Evolutionary conservation across 306 rosid genomes (phyloP).

Genomic region (Glycine latifolia): DNA sequence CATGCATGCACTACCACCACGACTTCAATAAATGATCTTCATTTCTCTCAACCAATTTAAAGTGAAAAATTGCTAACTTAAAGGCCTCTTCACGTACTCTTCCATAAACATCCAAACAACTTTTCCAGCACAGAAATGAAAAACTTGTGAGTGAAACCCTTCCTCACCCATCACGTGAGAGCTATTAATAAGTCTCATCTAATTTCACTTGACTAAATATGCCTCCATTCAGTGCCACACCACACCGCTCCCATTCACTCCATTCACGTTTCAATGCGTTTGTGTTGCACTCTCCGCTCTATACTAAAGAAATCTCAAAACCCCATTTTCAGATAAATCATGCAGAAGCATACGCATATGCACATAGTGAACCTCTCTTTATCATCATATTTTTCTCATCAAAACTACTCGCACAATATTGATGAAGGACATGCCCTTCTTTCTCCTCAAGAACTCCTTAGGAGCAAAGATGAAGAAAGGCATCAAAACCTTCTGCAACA

Average conservation of each 20-base stretch:
- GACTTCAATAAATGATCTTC: constrained; percentile 37
- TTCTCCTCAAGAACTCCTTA: constrained; percentile 73
- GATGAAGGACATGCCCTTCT: constrained; percentile 72
- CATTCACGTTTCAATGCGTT: constrained; percentile 55
- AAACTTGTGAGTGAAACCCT: constrained; percentile 47
- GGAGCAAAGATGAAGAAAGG: constrained; percentile 87
- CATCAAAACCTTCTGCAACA: constrained; percentile 75
- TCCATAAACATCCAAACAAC: constrained; percentile 48
- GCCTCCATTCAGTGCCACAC: constrained; percentile 44
- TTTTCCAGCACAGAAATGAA: constrained; percentile 51
- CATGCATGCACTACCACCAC: constrained; percentile 38
- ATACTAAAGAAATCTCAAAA: constrained; percentile 45
- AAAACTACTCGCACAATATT: too few relatives aligned
- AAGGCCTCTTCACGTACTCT: constrained; percentile 18
- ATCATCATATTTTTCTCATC: too few relatives aligned
- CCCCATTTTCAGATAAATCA: constrained; percentile 44
- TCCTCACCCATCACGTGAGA: constrained; percentile 53
- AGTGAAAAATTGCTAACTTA: constrained; percentile 20
- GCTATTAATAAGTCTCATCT: constrained; percentile 56
- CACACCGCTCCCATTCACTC: constrained; percentile 80
- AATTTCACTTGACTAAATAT: constrained; percentile 46
- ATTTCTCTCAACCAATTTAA: constrained; percentile 50
- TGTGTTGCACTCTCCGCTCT: background rate
- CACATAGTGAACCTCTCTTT: too few relatives aligned
- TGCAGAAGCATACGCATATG: background rate